Evolutionary conservation across 768 basidiomycete genomes (phyloP).

Genomic region (Kwoniella heveanensis): DNA sequence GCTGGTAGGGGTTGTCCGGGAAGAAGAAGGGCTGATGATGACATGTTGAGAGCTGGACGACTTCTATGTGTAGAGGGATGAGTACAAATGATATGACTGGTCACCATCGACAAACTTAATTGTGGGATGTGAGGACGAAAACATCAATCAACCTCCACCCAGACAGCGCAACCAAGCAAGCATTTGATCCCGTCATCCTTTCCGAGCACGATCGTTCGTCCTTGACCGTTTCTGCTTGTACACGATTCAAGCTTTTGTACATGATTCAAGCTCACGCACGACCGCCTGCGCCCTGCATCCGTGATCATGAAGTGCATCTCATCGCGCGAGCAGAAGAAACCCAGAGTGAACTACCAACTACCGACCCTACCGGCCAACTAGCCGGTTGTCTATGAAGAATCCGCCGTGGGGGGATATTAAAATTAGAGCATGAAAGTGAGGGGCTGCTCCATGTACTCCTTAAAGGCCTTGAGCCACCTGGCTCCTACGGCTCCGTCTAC

Average conservation of each 20-base stretch:
- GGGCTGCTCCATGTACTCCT: slow-evolving; percentile 94
- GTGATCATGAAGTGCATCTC: slow-evolving; percentile 15
- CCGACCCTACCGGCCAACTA: not conserved
- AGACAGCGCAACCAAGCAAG: not conserved
- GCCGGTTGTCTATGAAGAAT: not conserved
- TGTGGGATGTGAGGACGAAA: not conserved
- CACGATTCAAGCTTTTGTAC: too few relatives aligned
- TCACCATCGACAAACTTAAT: not conserved
- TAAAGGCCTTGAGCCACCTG: slow-evolving; percentile 88
- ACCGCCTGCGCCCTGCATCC: not conserved
- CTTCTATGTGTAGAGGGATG: too few relatives aligned
- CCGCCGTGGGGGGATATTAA: too few relatives aligned
- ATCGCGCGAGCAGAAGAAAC: not conserved
- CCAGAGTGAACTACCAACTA: not conserved
- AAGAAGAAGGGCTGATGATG: slow-evolving; percentile 34
- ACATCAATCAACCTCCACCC: slow-evolving; percentile 13
- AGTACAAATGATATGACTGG: too few relatives aligned
- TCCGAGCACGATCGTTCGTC: too few relatives aligned
- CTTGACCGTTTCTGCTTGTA: too few relatives aligned
- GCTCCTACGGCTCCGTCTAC: slow-evolving; percentile 97
- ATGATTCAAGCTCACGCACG: too few relatives aligned
- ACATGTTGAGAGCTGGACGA: slow-evolving; percentile 15
- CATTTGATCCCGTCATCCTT: slow-evolving; percentile 9
- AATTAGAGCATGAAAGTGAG: slow-evolving; percentile 87
- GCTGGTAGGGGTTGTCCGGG: slow-evolving; percentile 53